A percentile compares a stretch with the other conserved stretches of the same genome.
These are phyloP conservation scores for Tetrahymena borealis DNA, from an alignment of 73 alveolate species.

Conservation along the genomic window DNA sequence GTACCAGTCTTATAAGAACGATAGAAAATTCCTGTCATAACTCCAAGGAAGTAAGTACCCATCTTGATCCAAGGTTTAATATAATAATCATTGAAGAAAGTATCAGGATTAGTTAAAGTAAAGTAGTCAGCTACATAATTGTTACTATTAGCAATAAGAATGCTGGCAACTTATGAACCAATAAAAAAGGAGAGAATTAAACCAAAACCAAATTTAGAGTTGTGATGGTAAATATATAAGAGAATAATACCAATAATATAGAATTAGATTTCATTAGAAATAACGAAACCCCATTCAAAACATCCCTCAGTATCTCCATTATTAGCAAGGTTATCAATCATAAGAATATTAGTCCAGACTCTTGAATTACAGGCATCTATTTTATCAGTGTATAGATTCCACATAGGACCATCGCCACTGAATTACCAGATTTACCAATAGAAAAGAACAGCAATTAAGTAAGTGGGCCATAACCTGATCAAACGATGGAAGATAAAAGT, in stretches of 20 bases:
- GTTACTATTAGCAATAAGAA: background rate
- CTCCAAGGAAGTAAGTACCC: background rate
- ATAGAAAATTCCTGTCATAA: slow-evolving; percentile 24
- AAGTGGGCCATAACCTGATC: slow-evolving; percentile 47
- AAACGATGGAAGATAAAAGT: slow-evolving; percentile 35
- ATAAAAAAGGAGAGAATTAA: background rate
- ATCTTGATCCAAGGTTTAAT: slow-evolving; percentile 4
- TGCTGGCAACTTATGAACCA: slow-evolving; percentile 6
- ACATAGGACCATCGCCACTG: slow-evolving; percentile 48
- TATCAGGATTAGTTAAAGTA: slow-evolving; percentile 29
- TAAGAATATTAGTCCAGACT: slow-evolving; percentile 51
- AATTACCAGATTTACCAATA: slow-evolving; percentile 20
- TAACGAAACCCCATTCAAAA: slow-evolving; percentile 54
- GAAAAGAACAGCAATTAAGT: slow-evolving; percentile 14
- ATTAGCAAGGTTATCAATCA: slow-evolving; percentile 42
- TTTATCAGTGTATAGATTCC: slow-evolving; percentile 13
- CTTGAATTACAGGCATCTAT: slow-evolving; percentile 18
- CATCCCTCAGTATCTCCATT: slow-evolving; percentile 22
- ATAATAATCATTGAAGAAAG: slow-evolving; percentile 10
- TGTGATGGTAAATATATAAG: slow-evolving; percentile 13
- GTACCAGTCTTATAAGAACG: slow-evolving; percentile 12
- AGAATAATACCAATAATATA: slow-evolving; percentile 36
- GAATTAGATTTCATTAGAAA: slow-evolving; percentile 49
- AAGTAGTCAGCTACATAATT: slow-evolving; percentile 4
- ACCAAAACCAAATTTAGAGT: slow-evolving; percentile 15